Evolutionary conservation across 2,329 filamentous ascomycete species (phyloP).

Genomic region (Pyricularia grisea): DNA sequence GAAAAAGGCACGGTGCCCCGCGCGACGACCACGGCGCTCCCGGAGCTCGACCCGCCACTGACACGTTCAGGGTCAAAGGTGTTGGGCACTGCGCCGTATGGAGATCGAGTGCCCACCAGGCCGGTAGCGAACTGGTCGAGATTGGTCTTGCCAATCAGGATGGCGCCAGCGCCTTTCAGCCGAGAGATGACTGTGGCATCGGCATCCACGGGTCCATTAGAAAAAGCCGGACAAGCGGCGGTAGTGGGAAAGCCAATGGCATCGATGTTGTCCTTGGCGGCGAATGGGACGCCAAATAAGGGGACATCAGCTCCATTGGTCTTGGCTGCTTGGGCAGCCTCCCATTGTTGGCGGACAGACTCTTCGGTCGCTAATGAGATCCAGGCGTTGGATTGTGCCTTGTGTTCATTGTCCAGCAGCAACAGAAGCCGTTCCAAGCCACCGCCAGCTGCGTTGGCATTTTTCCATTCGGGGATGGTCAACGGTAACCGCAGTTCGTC

Average conservation of each 20-base stretch:
- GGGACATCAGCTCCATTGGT: slow-evolving; percentile 13
- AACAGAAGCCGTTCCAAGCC: background rate
- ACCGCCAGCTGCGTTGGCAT: background rate
- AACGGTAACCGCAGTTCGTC: background rate
- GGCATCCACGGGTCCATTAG: background rate
- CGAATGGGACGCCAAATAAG: slow-evolving; percentile 47
- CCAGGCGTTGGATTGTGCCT: background rate
- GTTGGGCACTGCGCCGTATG: slow-evolving; percentile 39
- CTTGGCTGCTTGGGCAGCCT: background rate
- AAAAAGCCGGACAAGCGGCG: slow-evolving; percentile 30
- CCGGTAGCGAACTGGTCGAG: slow-evolving; percentile 56
- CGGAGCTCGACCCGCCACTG: slow-evolving; percentile 44
- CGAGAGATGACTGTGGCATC: slow-evolving; percentile 23
- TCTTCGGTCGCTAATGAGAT: background rate
- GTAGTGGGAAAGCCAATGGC: slow-evolving; percentile 40
- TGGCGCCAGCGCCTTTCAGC: slow-evolving; percentile 29
- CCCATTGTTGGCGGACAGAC: background rate
- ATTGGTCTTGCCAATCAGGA: slow-evolving; percentile 48
- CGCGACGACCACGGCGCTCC: slow-evolving; percentile 43
- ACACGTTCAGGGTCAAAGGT: slow-evolving; percentile 17
- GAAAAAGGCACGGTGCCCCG: slow-evolving; percentile 44
- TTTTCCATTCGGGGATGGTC: background rate
- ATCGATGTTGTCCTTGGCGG: slow-evolving; percentile 47
- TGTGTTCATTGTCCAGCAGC: background rate
- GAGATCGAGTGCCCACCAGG: slow-evolving; percentile 47